Evolutionary conservation across 2,329 filamentous ascomycete species (phyloP).

Genomic region (Epichloe uncinata): DNA sequence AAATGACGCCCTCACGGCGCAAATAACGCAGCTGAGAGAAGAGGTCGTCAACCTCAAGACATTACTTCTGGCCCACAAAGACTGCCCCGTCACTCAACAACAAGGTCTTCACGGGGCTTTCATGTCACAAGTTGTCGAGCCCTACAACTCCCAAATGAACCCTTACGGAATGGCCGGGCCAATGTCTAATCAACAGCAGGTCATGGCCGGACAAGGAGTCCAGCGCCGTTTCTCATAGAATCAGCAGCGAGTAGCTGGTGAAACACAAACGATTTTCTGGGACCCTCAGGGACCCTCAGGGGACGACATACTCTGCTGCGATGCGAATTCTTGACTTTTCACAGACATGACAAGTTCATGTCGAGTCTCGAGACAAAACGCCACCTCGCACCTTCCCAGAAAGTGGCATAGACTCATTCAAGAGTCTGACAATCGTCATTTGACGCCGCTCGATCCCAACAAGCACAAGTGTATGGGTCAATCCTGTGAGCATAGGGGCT

Average conservation of each 20-base stretch:
- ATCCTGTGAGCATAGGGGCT: neutral
- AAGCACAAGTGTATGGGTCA: neutral
- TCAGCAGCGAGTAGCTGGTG: constrained; percentile 6
- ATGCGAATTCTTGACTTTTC: neutral
- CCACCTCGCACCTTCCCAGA: neutral
- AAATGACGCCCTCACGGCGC: constrained; percentile 74
- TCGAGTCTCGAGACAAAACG: neutral
- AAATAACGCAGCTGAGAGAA: constrained; percentile 74
- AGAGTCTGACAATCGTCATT: neutral
- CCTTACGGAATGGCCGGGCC: constrained; percentile 44
- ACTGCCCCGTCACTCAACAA: constrained; percentile 83
- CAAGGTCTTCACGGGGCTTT: constrained; percentile 50
- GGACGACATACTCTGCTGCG: neutral
- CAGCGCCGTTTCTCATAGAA: constrained; percentile 44
- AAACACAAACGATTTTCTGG: neutral
- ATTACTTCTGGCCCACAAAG: constrained; percentile 83
- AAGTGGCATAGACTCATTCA: neutral
- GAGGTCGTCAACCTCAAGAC: constrained; percentile 95
- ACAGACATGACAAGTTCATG: neutral
- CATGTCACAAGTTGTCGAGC: constrained; percentile 43
- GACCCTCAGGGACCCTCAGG: too few species aligned
- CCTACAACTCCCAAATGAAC: constrained; percentile 42
- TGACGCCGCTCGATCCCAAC: neutral
- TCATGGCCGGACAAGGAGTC: constrained; percentile 41
- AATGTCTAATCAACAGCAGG: constrained; percentile 35